These are phyloP conservation scores for Fusarium oligoseptatum DNA, from an alignment of 2,329 filamentous ascomycete genomes.

Conservation along the genomic window DNA sequence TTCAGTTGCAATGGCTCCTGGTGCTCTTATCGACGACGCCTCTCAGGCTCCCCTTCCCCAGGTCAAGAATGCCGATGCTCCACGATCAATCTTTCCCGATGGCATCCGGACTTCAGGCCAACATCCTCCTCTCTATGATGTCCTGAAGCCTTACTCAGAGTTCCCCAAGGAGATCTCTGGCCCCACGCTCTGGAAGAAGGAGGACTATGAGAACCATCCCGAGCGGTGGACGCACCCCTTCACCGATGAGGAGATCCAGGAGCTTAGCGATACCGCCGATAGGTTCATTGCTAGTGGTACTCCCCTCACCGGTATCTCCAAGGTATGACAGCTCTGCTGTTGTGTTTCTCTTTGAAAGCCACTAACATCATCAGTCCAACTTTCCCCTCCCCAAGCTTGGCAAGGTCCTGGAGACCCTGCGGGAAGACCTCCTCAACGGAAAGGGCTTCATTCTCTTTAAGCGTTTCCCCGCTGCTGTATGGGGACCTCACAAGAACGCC, in stretches of 20 bases:
- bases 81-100: constrained; percentile 57
- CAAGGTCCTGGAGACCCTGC: constrained; percentile 52
- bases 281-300: constrained; percentile 74
- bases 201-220: constrained; percentile 73
- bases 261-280: constrained; percentile 77
- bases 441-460: constrained; percentile 95
- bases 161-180: constrained; percentile 81
- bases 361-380: constrained; percentile 50
- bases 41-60: constrained; percentile 30
- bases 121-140: constrained; percentile 75
- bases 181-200: constrained; percentile 78
- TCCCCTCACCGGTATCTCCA: constrained; percentile 76
- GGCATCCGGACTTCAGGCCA: constrained; percentile 74
- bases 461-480: constrained; percentile 80
- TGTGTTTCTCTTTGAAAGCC: background rate
- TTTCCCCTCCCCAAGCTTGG: constrained; percentile 60
- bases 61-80: constrained; percentile 44
- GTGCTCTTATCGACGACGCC: constrained; percentile 41
- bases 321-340: constrained; percentile 33
- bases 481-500: constrained; percentile 84
- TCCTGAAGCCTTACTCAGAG: constrained; percentile 73
- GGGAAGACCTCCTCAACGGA: constrained; percentile 73
- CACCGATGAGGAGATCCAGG: constrained; percentile 73
- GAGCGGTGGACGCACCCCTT: constrained; percentile 83
- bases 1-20: constrained; percentile 40